Evolutionary conservation across 306 rosid genomes (phyloP), one percentile per base, ranked within the genome.

Genomic region (Pterocarpus santalinus): DNA sequence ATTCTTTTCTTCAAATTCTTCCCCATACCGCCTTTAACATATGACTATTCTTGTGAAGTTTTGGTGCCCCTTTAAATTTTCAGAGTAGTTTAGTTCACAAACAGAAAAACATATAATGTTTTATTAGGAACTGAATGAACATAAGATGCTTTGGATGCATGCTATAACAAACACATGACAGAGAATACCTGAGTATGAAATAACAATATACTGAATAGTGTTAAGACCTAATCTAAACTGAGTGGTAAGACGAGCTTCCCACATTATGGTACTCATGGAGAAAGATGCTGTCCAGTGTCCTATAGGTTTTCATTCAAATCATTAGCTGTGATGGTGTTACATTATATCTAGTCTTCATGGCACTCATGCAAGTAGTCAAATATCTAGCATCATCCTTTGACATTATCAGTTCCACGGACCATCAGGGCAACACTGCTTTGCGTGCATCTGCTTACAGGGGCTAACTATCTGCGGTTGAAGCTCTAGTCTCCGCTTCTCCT

Each of bases 361-460:
- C 32, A 57, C 67, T 33, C 8, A 73, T 86, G 93, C 91, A 94
- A 95, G 93, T 90, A 7, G 62, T 90, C 22, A 84, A 91, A 38
- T 85, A 88, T 47, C 91, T 94, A 30, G 69, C 78, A 17, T 83
- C 87, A 65, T 36, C 87, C 38, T 89, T 83, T 69, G 91, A 90
- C 70, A 82, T 91, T 16, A 71, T 91, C 41, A 84, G 80, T 85
- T 86, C 91, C 84, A 82, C 85, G 51, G 97, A 91, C 67, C 89
- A 85, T 80, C 91, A 88, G 14, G 97, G 97, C 53, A 89, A 91
- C 85, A 88, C 94, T 67, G 92, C 94, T 30, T 75, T 94, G 74
- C 97, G 91, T 81, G 89, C 86, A 41, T 97, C 97, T 57, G 92
- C 97, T 17, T 71, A 84, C 64, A 85, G 92, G 57, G 98, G 98